Conservation (phyloP, 129 eudicot genomes). For the Escallonia herrerae region DNA sequence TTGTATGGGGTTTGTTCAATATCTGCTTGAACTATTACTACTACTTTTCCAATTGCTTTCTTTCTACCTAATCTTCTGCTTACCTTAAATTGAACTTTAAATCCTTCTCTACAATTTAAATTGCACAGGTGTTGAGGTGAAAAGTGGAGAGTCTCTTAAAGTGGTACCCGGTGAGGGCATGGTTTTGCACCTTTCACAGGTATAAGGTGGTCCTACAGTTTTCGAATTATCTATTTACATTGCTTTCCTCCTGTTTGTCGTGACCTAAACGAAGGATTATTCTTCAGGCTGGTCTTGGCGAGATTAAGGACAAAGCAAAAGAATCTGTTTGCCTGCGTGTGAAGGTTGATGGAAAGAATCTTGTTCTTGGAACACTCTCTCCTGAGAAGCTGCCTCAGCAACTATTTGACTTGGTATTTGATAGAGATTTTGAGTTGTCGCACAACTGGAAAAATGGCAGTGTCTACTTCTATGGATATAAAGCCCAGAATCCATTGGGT, state of each 20-base stretch:
- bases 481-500: constrained; percentile 44
- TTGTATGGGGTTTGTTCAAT: not conserved
- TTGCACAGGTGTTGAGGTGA: constrained; percentile 60
- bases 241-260: not conserved
- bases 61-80: not conserved
- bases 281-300: constrained; percentile 71
- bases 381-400: constrained; percentile 68
- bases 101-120: not conserved
- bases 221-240: not conserved
- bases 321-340: constrained; percentile 53
- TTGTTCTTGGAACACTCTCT: constrained; percentile 69
- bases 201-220: not conserved
- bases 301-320: constrained; percentile 42
- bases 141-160: constrained; percentile 45
- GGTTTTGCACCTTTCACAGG: constrained; percentile 91
- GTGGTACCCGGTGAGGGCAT: constrained; percentile 45
- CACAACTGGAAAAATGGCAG: constrained; percentile 82
- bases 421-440: constrained; percentile 55
- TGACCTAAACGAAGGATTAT: not conserved
- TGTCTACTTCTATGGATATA: constrained; percentile 71
- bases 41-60: not conserved
- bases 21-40: not conserved
- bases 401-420: constrained; percentile 73
- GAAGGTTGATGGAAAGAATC: constrained; percentile 48
- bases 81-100: not conserved